Evolutionary conservation across 371 early-diverging fungal species (phyloP).

Genomic region (Mortierella sp.): DNA sequence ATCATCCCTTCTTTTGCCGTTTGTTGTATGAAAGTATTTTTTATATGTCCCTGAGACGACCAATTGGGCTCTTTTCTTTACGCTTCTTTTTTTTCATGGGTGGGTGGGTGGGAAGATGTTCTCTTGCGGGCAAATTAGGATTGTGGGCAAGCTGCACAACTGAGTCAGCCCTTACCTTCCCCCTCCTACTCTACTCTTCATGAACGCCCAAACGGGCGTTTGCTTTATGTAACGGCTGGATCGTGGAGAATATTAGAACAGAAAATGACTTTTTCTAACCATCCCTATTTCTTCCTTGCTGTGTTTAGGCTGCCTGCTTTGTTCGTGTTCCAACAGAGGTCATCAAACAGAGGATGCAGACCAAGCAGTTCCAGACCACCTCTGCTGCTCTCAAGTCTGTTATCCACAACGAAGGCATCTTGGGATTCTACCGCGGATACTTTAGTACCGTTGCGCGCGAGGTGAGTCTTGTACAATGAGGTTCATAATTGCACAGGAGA

Average conservation of each 20-base stretch:
- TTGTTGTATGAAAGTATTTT: background rate
- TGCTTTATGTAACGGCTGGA: background rate
- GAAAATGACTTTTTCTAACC: background rate
- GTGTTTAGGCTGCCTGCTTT: slow-evolving; percentile 84
- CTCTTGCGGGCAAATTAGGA: slow-evolving; percentile 12
- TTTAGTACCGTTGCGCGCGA: slow-evolving; percentile 91
- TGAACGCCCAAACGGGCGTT: background rate
- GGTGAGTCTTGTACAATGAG: slow-evolving; percentile 30
- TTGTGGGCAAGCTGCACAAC: background rate
- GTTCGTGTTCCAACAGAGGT: slow-evolving; percentile 97
- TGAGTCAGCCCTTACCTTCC: slow-evolving; percentile 15
- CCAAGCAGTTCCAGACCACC: slow-evolving; percentile 81
- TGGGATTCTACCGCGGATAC: slow-evolving; percentile 95
- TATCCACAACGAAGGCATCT: slow-evolving; percentile 77
- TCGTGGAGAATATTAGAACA: background rate
- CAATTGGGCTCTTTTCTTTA: slow-evolving; percentile 13
- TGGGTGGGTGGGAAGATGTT: slow-evolving; percentile 2
- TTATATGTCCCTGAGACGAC: background rate
- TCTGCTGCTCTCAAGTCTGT: slow-evolving; percentile 74
- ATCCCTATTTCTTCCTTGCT: slow-evolving; percentile 12
- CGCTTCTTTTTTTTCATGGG: background rate
- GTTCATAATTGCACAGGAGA: too few species aligned
- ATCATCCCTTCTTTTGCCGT: background rate
- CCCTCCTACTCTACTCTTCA: background rate
- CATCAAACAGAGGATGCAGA: slow-evolving; percentile 96